phyloP scores from a whole-genome alignment of 306 rosid species.

The Lotus japonicus region DNA sequence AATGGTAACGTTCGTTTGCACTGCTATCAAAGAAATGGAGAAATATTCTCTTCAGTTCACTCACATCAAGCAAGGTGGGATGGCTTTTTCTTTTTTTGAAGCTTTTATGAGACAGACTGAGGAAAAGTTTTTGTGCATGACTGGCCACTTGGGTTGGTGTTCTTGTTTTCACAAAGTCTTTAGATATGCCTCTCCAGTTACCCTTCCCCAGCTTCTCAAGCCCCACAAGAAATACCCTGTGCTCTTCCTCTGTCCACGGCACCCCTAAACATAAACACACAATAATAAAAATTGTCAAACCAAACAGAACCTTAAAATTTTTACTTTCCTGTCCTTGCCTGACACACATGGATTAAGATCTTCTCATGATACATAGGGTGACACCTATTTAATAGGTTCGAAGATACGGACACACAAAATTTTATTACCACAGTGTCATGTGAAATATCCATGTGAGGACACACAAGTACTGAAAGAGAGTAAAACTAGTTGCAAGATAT shows the following conservation, averaged over 20 bases:
- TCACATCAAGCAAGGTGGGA: slow-evolving; percentile 44
- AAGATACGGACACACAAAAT: no score
- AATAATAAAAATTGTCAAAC: no score
- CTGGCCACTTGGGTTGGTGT: slow-evolving; percentile 92
- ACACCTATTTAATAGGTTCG: no score
- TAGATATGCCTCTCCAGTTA: slow-evolving; percentile 89
- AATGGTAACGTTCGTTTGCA: no score
- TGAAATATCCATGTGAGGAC: no score
- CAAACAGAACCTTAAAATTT: no score
- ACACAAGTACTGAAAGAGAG: no score
- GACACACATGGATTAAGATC: no score
- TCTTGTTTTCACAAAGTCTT: slow-evolving; percentile 66
- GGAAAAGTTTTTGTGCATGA: slow-evolving; percentile 83
- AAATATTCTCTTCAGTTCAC: background rate
- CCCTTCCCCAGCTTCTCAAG: slow-evolving; percentile 81
- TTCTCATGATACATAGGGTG: no score
- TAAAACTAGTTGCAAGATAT: no score
- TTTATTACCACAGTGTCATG: no score
- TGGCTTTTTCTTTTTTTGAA: slow-evolving; percentile 50
- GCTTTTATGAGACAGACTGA: slow-evolving; percentile 34
- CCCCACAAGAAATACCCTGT: slow-evolving; percentile 58
- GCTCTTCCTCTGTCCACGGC: slow-evolving; percentile 90
- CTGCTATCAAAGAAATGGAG: background rate
- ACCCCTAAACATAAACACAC: slow-evolving; percentile 37
- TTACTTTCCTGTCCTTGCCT: no score